Conservation (phyloP, 768 basidiomycete species). For the Tricholoma hemisulphureum region DNA sequence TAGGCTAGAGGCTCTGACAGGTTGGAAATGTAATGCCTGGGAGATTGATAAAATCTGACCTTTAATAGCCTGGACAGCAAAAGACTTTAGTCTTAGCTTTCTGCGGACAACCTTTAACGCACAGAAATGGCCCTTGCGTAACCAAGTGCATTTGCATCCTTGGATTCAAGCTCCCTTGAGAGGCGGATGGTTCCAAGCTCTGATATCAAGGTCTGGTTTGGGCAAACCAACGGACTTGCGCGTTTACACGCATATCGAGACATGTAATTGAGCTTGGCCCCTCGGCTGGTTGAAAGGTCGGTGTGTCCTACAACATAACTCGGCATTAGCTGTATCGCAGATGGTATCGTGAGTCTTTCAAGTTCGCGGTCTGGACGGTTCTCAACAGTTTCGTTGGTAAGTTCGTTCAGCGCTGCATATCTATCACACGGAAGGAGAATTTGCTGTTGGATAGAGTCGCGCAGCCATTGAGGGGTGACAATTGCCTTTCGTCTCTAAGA, state of each 20-base stretch:
- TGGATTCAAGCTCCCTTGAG: constrained; percentile 63
- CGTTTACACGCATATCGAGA: constrained; percentile 59
- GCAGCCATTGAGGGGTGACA: constrained; percentile 72
- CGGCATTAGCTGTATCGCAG: constrained; percentile 5
- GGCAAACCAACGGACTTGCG: constrained; percentile 63
- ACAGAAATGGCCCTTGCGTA: constrained; percentile 76
- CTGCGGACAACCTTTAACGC: constrained; percentile 25
- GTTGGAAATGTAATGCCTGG: neutral
- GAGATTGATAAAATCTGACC: constrained; percentile 24
- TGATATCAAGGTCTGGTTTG: constrained; percentile 61
- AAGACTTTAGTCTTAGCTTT: constrained; percentile 8
- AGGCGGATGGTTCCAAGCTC: constrained; percentile 59
- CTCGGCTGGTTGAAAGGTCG: constrained; percentile 8
- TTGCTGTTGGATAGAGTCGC: constrained; percentile 48
- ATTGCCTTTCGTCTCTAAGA: constrained; percentile 60
- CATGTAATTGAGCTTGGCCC: constrained; percentile 31
- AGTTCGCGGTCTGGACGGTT: constrained; percentile 42
- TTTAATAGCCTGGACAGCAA: constrained; percentile 43
- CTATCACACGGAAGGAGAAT: constrained; percentile 47
- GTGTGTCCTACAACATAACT: constrained; percentile 2
- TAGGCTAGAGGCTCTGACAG: constrained; percentile 41
- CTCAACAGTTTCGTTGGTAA: constrained; percentile 45
- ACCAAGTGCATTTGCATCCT: constrained; percentile 63
- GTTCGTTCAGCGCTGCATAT: constrained; percentile 56
- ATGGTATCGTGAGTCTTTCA: constrained; percentile 18